Evolutionary conservation across 108 stramenopile species (phyloP).

Genomic region (Pseudonitzschia pungens): DNA sequence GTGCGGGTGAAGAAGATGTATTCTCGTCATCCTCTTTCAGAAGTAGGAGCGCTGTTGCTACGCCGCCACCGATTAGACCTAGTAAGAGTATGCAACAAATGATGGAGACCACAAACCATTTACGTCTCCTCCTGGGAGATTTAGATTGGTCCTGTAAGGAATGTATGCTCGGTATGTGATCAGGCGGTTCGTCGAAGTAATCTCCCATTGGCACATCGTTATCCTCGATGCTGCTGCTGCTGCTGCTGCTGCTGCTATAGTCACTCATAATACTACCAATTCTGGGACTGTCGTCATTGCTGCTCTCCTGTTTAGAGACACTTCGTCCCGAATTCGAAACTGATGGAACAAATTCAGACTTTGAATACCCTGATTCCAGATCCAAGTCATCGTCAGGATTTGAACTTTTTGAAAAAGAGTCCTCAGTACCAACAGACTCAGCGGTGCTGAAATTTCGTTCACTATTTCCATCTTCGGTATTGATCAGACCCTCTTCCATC

Average conservation of each 20-base stretch:
- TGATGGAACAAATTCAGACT: background rate
- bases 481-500: background rate
- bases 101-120: background rate
- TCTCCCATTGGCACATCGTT: background rate
- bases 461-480: background rate
- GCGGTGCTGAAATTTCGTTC: background rate
- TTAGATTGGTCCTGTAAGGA: background rate
- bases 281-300: background rate
- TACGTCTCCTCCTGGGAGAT: background rate
- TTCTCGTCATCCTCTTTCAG: background rate
- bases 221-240: background rate
- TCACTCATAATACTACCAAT: background rate
- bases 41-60: slow-evolving; percentile 13
- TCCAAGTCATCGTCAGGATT: background rate
- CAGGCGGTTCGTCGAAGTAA: background rate
- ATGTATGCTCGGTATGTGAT: background rate
- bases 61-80: slow-evolving; percentile 15
- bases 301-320: background rate
- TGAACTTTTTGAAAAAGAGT: background rate
- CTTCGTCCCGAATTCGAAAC: background rate
- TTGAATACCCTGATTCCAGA: slow-evolving; percentile 1
- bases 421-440: background rate
- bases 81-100: slow-evolving; percentile 12
- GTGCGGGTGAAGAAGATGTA: background rate
- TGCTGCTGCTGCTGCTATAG: background rate